A percentile compares a stretch with the other conserved stretches of the same genome.
Evolutionary conservation across 1,284 basidiomycete genomes (phyloP).

Genomic region (Moesziomyces parantarcticus): DNA sequence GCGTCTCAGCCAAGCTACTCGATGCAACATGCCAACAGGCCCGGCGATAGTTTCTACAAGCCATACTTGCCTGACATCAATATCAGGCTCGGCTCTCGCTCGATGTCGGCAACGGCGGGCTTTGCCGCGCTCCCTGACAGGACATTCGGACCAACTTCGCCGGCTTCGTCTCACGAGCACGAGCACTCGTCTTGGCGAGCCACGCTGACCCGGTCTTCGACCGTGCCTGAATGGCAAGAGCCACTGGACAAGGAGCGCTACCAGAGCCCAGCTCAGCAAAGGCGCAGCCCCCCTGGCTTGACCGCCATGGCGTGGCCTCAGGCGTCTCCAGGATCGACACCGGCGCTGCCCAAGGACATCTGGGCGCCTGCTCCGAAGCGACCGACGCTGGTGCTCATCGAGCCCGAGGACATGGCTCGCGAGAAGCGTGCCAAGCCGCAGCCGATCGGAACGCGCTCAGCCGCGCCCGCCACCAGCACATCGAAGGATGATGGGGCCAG

Average conservation of each 20-base stretch:
- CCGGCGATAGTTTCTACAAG: neutral
- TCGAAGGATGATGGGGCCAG: neutral
- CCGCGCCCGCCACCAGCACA: neutral
- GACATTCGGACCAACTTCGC: neutral
- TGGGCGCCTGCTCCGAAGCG: constrained; percentile 43
- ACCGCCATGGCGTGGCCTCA: constrained; percentile 4
- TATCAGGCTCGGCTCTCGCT: too few relatives aligned
- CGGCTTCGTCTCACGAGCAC: neutral
- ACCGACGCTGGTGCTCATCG: constrained; percentile 18
- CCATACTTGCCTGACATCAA: neutral
- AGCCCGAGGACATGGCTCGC: constrained; percentile 31
- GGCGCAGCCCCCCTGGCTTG: neutral
- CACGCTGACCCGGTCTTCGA: constrained; percentile 10
- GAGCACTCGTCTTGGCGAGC: neutral
- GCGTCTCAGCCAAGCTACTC: neutral
- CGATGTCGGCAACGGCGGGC: neutral
- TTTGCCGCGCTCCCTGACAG: neutral
- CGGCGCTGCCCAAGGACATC: constrained; percentile 22
- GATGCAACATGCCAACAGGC: neutral
- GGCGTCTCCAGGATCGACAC: neutral
- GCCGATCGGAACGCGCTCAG: constrained; percentile 38
- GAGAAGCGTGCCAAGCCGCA: constrained; percentile 33
- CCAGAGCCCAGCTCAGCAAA: constrained; percentile 1
- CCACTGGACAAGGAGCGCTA: neutral
- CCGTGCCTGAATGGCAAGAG: constrained; percentile 3